Evolutionary conservation across 2,329 filamentous ascomycete species (phyloP).

Genomic region (Aspergillus versicolor): DNA sequence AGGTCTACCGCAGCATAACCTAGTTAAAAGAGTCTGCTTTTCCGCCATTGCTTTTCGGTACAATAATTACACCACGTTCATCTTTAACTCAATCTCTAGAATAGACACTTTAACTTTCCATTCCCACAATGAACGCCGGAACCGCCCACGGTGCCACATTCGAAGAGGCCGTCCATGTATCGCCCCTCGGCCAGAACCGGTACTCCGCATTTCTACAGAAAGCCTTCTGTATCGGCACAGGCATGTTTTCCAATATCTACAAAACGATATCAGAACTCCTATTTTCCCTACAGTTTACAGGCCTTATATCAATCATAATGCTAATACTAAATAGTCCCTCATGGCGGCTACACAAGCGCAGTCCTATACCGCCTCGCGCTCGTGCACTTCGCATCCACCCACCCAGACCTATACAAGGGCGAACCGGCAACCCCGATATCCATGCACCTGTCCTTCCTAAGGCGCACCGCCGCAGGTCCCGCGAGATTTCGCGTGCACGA

Average conservation of each 20-base stretch:
- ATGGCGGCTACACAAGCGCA: constrained; percentile 68
- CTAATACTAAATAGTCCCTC: constrained; percentile 56
- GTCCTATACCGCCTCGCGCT: constrained; percentile 60
- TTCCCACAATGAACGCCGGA: constrained; percentile 6
- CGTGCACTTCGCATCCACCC: constrained; percentile 60
- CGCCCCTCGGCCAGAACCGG: constrained; percentile 50
- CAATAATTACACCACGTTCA: too few relatives aligned
- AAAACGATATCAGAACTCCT: too few relatives aligned
- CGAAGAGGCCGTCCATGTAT: constrained; percentile 39
- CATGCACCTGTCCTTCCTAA: constrained; percentile 65
- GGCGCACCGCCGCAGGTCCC: constrained; percentile 59
- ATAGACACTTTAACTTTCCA: too few relatives aligned
- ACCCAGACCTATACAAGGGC: constrained; percentile 48
- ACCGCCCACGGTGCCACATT: constrained; percentile 29
- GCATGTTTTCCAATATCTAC: constrained; percentile 37
- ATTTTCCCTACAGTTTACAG: too few relatives aligned
- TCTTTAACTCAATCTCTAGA: not conserved
- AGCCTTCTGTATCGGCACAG: constrained; percentile 66
- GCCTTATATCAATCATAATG: constrained; percentile 3
- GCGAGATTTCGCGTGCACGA: constrained; percentile 60
- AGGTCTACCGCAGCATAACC: not conserved
- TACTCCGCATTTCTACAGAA: constrained; percentile 57
- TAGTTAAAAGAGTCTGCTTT: constrained; percentile 1
- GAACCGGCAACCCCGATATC: constrained; percentile 58
- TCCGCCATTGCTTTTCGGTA: not conserved